These are phyloP conservation scores for Botryosphaeria dothidea DNA, from an alignment of 2,329 filamentous ascomycete species.

Conservation along the genomic window DNA sequence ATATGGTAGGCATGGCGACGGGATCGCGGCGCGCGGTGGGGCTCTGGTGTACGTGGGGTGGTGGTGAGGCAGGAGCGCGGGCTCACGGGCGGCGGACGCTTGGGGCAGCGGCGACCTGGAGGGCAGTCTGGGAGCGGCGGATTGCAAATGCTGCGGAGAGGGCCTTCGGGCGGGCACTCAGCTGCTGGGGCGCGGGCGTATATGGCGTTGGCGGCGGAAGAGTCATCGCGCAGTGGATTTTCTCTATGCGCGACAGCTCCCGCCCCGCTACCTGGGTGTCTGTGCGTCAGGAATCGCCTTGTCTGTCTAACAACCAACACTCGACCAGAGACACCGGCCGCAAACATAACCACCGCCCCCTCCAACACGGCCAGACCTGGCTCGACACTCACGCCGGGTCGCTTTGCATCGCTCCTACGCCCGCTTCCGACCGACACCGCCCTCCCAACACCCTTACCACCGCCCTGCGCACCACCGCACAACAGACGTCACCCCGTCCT, in stretches of 20 bases:
- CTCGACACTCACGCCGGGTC: constrained; percentile 14
- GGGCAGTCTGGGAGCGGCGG: neutral
- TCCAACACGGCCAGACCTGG: constrained; percentile 12
- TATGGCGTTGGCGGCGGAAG: constrained; percentile 15
- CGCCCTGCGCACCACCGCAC: constrained; percentile 18
- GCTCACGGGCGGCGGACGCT: neutral
- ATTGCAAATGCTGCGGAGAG: neutral
- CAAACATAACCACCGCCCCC: constrained; percentile 19
- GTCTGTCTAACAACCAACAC: constrained; percentile 20
- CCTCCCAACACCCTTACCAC: constrained; percentile 1
- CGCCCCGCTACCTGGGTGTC: constrained; percentile 15
- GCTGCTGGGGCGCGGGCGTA: constrained; percentile 1
- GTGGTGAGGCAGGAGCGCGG: constrained; percentile 8
- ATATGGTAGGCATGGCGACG: constrained; percentile 88
- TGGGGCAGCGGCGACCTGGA: neutral
- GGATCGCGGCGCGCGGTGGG: constrained; percentile 7
- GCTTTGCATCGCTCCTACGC: constrained; percentile 13
- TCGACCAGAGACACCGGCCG: constrained; percentile 20
- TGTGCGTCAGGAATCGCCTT: constrained; percentile 20
- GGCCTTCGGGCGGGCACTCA: neutral
- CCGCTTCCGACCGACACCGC: constrained; percentile 1
- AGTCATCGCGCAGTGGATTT: constrained; percentile 18
- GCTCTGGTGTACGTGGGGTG: constrained; percentile 6
- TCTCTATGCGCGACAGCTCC: constrained; percentile 19
- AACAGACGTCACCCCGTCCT: constrained; percentile 19